phyloP scores from a whole-genome alignment of 768 basidiomycete species.

The Chalciporus pseudorubinellus region DNA sequence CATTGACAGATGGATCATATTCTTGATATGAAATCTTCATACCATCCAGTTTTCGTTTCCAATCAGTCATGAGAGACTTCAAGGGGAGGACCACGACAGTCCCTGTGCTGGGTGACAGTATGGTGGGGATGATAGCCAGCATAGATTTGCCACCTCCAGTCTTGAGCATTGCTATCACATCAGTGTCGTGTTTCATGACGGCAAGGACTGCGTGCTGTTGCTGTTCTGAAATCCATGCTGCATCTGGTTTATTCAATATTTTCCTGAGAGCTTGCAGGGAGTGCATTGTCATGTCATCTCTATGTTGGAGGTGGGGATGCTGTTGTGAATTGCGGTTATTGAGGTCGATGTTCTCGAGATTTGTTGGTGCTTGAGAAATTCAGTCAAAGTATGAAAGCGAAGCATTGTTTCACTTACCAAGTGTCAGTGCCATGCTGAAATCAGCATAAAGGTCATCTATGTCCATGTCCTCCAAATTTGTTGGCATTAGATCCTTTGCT shows the following conservation, averaged over 20 bases:
- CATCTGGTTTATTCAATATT: neutral
- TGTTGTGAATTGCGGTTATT: too few relatives aligned
- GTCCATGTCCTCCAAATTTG: too few relatives aligned
- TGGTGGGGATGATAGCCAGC: slow-evolving; percentile 21
- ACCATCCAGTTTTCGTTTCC: neutral
- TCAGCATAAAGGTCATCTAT: too few relatives aligned
- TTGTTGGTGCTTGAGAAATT: too few relatives aligned
- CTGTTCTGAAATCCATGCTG: neutral
- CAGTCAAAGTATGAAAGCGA: too few relatives aligned
- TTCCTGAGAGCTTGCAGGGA: neutral
- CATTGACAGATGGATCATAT: neutral
- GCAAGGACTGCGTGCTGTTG: slow-evolving; percentile 10
- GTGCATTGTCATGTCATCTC: neutral
- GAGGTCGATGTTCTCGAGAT: too few relatives aligned
- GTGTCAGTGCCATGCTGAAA: too few relatives aligned
- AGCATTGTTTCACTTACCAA: too few relatives aligned
- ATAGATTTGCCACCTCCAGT: slow-evolving; percentile 31
- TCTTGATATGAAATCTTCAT: neutral
- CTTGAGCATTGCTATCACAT: slow-evolving; percentile 21
- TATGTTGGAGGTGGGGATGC: neutral
- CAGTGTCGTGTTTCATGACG: slow-evolving; percentile 4
- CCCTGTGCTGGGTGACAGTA: neutral
- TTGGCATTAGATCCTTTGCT: too few relatives aligned
- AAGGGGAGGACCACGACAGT: neutral
- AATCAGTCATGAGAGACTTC: neutral